Conservation (phyloP, 768 basidiomycete genomes). For the Clavulina sp. region DNA sequence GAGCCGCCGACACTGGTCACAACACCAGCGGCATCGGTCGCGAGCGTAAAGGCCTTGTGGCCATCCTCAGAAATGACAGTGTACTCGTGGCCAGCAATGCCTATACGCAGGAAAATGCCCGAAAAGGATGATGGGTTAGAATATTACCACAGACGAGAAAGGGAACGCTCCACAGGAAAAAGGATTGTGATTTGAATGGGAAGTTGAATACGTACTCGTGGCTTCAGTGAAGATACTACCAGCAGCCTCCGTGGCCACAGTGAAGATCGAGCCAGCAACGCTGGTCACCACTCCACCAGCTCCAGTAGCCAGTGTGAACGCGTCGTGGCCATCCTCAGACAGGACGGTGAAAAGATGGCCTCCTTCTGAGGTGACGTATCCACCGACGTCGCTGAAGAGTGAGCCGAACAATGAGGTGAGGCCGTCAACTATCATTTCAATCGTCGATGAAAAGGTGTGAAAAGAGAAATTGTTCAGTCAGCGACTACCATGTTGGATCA, state of each 20-base stretch:
- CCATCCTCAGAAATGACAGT: constrained; percentile 43
- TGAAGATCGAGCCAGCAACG: neutral
- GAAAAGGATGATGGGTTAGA: too few species aligned
- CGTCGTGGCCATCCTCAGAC: constrained; percentile 39
- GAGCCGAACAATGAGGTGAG: too few species aligned
- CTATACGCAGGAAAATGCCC: too few species aligned
- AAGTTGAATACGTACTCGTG: neutral
- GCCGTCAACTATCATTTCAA: too few species aligned
- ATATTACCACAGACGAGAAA: neutral
- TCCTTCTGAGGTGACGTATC: too few species aligned
- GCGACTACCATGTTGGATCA: too few species aligned
- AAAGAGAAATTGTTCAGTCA: too few species aligned
- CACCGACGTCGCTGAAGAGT: too few species aligned
- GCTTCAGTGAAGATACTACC: neutral
- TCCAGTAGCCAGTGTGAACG: constrained; percentile 37
- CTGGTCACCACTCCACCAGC: neutral
- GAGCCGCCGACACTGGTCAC: constrained; percentile 37
- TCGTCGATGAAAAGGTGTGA: too few species aligned
- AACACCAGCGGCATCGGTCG: constrained; percentile 19
- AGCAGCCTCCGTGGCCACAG: neutral
- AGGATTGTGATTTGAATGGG: neutral
- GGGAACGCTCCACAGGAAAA: neutral
- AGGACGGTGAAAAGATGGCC: constrained; percentile 36
- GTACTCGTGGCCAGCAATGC: constrained; percentile 31
- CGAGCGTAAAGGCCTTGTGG: constrained; percentile 43